Base-by-base conservation (phyloP, 495 filamentous ascomycete genomes). In the Penicillium psychrofluorescens region DNA sequence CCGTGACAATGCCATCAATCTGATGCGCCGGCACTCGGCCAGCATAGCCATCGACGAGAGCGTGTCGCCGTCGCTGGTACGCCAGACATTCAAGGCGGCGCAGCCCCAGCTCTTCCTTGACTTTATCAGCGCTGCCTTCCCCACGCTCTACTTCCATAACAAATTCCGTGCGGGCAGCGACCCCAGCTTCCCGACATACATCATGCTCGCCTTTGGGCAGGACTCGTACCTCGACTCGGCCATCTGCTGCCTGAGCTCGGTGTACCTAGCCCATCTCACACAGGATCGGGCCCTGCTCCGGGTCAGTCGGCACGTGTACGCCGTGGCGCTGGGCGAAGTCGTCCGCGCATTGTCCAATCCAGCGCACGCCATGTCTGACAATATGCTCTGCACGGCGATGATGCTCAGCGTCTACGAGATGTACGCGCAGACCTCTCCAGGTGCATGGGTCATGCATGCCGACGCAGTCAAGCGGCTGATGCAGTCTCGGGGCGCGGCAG, bases 321-420 rank as follows among this genome's bases (percentile, higher is more conserved):
- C 56, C 0, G 27, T 57, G 13, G 51, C 58, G 1, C 42, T 66
- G 30, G 22, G 51, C 7, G 56, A 58, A 44, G 40, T 59, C 1
- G 43, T 58, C 29, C 39, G 35, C 7, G 61, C 58, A 4, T 37
- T 66, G 0, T 38, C 51, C 1, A 56, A 51, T 6, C 42, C 51
- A 11, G 44, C 58, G 1, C 49, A 49, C 6, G 58, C 56, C 2
- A 50, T 50, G 35, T 62, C 58, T 0, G 58, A 59, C 37, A 60
- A 55, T 12, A 65, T 65, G 57, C 40, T 67, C 1, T 57, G 59
- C 36, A 54, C 62, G 2, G 43, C 52, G 8, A 63, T 67, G 49
- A 56, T 65, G 49, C 54, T 67, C n/a, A 59, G 59, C 12, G 50
- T 65, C 6, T 67, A 56, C 42, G 64, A 67, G 36, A 67, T 65